Evolutionary conservation across 208 protist genomes (phyloP).

Genomic region (Wallacemonas rigidus): DNA sequence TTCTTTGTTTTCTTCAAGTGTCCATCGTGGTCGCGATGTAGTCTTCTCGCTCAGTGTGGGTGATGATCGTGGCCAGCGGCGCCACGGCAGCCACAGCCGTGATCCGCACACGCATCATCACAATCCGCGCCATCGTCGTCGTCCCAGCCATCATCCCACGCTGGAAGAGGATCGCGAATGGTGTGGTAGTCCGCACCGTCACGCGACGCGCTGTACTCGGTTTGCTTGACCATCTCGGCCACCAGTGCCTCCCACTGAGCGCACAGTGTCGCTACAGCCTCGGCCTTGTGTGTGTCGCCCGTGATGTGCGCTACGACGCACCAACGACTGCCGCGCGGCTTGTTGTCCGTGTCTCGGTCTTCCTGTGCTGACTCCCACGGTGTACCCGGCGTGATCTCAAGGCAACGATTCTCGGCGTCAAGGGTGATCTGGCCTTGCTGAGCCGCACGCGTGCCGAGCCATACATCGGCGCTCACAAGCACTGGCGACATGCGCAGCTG

Average conservation of each 20-base stretch:
- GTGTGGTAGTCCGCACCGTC: slow-evolving; percentile 27
- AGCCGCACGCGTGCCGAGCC: slow-evolving; percentile 45
- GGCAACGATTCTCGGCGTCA: slow-evolving; percentile 40
- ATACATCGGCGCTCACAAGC: slow-evolving; percentile 45
- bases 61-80: not conserved
- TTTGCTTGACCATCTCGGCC: slow-evolving; percentile 22
- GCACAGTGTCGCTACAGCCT: slow-evolving; percentile 12
- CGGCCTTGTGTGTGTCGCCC: slow-evolving; percentile 24
- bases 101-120: not conserved
- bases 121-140: slow-evolving; percentile 10
- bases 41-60: no score
- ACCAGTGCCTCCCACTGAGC: slow-evolving; percentile 15
- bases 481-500: slow-evolving; percentile 21
- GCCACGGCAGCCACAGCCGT: not conserved
- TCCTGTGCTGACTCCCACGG: slow-evolving; percentile 27
- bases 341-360: slow-evolving; percentile 3
- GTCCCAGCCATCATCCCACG: slow-evolving; percentile 38
- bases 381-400: slow-evolving; percentile 44
- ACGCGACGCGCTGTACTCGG: slow-evolving; percentile 31
- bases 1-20: no score
- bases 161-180: slow-evolving; percentile 33
- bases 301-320: slow-evolving; percentile 34
- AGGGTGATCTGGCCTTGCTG: slow-evolving; percentile 34
- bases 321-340: slow-evolving; percentile 22
- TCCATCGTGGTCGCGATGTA: no score